Percentiles rank a stretch among this genome's conserved stretches.
These are phyloP conservation scores for Erythrophleum fordii DNA, from an alignment of 306 rosid species.

Conservation along the genomic window DNA sequence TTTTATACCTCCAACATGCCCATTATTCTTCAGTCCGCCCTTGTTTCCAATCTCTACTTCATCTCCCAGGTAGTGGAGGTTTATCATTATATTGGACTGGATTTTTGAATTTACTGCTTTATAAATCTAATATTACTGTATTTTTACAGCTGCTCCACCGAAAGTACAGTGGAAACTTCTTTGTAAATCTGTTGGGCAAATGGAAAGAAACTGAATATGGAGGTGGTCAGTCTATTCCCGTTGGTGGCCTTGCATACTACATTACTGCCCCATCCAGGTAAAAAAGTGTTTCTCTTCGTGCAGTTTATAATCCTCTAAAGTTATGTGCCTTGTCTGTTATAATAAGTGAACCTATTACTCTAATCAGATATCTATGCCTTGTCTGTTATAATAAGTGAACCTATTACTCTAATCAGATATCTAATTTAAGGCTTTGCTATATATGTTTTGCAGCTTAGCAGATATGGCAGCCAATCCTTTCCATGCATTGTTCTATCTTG, in stretches of 20 bases:
- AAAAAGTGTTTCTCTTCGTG: conserved; percentile 4
- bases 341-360: neutral
- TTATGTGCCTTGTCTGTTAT: conserved; percentile 15
- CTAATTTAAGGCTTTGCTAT: neutral
- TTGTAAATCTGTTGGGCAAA: conserved; percentile 81
- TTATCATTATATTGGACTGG: neutral
- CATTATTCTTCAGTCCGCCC: conserved; percentile 66
- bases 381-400: neutral
- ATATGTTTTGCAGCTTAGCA: conserved; percentile 68
- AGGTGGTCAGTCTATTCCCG: conserved; percentile 81
- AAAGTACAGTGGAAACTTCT: conserved; percentile 75
- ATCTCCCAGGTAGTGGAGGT: conserved; percentile 51
- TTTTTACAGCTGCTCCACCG: conserved; percentile 71
- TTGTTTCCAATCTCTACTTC: conserved; percentile 57
- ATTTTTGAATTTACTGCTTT: conserved; percentile 22
- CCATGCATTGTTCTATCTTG: conserved; percentile 83
- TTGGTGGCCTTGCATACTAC: conserved; percentile 88
- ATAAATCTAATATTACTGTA: conserved; percentile 11
- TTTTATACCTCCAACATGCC: conserved; percentile 75
- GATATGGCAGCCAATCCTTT: conserved; percentile 94
- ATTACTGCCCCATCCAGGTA: conserved; percentile 92
- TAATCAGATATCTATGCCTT: too few relatives aligned
- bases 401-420: conserved; percentile 10
- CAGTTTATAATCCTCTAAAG: conserved; percentile 34
- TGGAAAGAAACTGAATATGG: conserved; percentile 95